Conservation (phyloP, 176 grass and related monocot species). For the Metroxylon sagu region DNA sequence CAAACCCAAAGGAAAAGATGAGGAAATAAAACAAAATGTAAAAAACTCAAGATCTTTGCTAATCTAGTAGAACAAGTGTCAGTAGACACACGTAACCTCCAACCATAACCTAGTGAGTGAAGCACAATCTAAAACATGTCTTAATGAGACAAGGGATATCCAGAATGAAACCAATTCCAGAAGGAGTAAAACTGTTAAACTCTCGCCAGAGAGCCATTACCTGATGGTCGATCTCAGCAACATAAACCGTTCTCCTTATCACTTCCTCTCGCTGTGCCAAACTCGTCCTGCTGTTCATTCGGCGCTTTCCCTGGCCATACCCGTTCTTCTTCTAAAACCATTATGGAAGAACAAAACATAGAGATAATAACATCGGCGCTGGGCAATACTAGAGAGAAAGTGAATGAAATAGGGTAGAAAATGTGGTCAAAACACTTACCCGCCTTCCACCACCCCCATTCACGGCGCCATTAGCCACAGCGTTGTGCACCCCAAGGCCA, state of each 20-base stretch:
- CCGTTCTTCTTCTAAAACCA: slow-evolving; percentile 51
- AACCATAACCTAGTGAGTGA: no score
- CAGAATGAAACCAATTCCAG: no score
- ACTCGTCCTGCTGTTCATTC: slow-evolving; percentile 75
- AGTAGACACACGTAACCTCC: no score
- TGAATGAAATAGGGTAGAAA: background rate
- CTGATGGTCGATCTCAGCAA: slow-evolving; percentile 97
- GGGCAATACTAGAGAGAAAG: background rate
- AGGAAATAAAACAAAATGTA: no score
- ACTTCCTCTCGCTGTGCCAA: slow-evolving; percentile 87
- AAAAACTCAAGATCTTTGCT: no score
- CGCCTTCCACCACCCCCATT: slow-evolving; percentile 30
- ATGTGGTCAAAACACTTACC: slow-evolving; percentile 4
- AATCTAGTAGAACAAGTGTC: no score
- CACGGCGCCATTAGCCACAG: background rate
- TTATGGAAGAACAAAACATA: background rate
- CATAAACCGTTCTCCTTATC: slow-evolving; percentile 86
- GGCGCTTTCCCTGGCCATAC: slow-evolving; percentile 48
- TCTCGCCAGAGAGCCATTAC: slow-evolving; percentile 16
- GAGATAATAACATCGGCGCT: no score
- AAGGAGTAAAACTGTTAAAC: no score
- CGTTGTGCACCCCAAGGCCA: slow-evolving; percentile 9
- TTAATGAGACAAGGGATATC: no score
- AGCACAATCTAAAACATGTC: no score
- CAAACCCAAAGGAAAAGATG: no score